phyloP scores from a whole-genome alignment of 2,329 filamentous ascomycete species.

The Akanthomyces muscarius region DNA sequence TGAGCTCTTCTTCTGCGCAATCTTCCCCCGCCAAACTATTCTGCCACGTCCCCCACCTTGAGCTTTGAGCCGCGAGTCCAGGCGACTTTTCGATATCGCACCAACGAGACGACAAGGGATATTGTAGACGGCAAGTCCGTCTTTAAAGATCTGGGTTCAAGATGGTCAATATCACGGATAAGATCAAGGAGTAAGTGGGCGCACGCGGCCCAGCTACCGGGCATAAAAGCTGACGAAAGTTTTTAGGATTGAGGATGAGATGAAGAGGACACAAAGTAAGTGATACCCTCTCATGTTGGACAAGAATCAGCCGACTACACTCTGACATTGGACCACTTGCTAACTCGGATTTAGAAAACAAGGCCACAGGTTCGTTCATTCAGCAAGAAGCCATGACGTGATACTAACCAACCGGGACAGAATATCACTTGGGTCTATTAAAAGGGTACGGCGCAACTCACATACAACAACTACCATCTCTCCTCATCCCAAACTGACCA shows the following conservation, averaged over 20 bases:
- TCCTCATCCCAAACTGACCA: background rate
- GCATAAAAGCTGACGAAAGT: conserved; percentile 22
- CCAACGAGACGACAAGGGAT: background rate
- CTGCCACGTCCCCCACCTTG: conserved; percentile 28
- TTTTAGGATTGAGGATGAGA: conserved; percentile 97
- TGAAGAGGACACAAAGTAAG: conserved; percentile 97
- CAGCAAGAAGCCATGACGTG: background rate
- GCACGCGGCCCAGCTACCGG: conserved; percentile 11
- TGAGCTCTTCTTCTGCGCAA: background rate
- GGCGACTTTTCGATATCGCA: conserved; percentile 7
- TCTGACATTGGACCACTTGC: conserved; percentile 21
- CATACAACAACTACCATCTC: background rate
- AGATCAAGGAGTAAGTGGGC: conserved; percentile 88
- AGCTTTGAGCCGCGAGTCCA: background rate
- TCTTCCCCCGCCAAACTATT: conserved; percentile 21
- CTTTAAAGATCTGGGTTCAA: conserved; percentile 36
- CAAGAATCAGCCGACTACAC: background rate
- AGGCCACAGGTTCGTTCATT: conserved; percentile 78
- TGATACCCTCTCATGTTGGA: background rate
- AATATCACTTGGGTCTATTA: conserved; percentile 95
- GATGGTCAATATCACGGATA: conserved; percentile 99
- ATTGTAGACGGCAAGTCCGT: conserved; percentile 28
- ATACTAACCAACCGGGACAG: conserved; percentile 42
- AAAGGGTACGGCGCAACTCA: conserved; percentile 69
- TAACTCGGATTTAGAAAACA: conserved; percentile 68